Evolutionary conservation across 192 early-diverging fungal species (phyloP).

Genomic region (Coemansia sp.): DNA sequence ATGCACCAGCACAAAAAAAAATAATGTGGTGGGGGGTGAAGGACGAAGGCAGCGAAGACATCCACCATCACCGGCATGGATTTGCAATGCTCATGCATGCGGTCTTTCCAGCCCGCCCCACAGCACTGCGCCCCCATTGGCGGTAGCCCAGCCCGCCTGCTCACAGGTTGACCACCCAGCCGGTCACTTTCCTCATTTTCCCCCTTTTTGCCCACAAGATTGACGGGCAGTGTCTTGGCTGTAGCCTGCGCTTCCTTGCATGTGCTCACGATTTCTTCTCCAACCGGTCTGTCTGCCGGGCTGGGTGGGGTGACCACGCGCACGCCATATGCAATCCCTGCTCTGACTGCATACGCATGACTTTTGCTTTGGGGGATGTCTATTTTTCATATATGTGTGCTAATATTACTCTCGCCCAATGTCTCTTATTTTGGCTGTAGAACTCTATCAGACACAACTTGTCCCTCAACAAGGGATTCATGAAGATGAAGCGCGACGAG

Average conservation of each 20-base stretch:
- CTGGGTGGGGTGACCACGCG: not conserved
- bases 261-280: conserved; percentile 7
- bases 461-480: conserved; percentile 81
- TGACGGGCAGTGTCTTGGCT: not conserved
- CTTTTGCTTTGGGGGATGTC: not conserved
- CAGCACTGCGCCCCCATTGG: conserved; percentile 11
- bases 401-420: not conserved
- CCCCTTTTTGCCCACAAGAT: conserved; percentile 1
- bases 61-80: conserved; percentile 17
- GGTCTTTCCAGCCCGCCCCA: conserved; percentile 32
- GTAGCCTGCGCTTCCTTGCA: not conserved
- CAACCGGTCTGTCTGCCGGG: conserved; percentile 6
- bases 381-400: not conserved
- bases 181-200: not conserved
- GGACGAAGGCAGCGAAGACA: not conserved
- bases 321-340: conserved; percentile 1
- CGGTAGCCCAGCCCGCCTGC: conserved; percentile 3
- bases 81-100: conserved; percentile 53
- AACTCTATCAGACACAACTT: conserved; percentile 92
- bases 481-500: conserved; percentile 74
- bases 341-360: conserved; percentile 8
- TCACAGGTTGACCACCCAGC: not conserved
- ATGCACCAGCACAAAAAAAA: conserved; percentile 2
- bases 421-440: conserved; percentile 55
- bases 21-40: not conserved